A percentile compares a stretch with the other conserved stretches of the same genome.
Evolutionary conservation across 129 eudicot species (phyloP).

Genomic region (Saposhnikovia divaricata): DNA sequence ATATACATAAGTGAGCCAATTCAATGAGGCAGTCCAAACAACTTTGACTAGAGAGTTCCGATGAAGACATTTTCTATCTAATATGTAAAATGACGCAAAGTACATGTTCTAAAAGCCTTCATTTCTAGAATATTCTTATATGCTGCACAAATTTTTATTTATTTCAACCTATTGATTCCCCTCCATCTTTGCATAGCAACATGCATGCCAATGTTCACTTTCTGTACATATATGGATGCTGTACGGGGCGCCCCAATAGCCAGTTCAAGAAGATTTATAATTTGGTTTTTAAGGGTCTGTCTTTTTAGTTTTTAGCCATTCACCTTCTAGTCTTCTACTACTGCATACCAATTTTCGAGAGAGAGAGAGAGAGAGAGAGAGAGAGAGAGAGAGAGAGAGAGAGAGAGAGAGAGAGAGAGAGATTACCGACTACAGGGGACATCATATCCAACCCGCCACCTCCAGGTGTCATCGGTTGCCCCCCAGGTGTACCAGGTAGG

Average conservation of each 20-base stretch:
- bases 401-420: conserved; percentile 1
- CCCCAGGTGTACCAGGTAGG: conserved; percentile 96
- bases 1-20: neutral
- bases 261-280: too few species aligned
- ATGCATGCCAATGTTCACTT: neutral
- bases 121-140: neutral
- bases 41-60: neutral
- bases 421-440: conserved; percentile 83
- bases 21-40: neutral
- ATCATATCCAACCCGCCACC: conserved; percentile 90
- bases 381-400: neutral
- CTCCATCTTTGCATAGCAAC: neutral
- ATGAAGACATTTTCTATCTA: neutral
- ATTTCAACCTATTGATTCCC: neutral
- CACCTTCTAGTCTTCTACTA: neutral
- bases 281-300: neutral
- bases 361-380: neutral
- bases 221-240: neutral
- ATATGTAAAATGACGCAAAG: neutral
- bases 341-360: neutral
- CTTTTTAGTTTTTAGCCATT: neutral
- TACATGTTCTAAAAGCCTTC: neutral
- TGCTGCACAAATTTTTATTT: neutral
- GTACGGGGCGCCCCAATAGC: neutral
- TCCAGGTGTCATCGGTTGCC: conserved; percentile 99